A percentile compares a stretch with the other conserved stretches of the same genome.
These are phyloP conservation scores for Hymenoscyphus fructigenus DNA, from an alignment of 2,329 filamentous ascomycete species.

Conservation along the genomic window DNA sequence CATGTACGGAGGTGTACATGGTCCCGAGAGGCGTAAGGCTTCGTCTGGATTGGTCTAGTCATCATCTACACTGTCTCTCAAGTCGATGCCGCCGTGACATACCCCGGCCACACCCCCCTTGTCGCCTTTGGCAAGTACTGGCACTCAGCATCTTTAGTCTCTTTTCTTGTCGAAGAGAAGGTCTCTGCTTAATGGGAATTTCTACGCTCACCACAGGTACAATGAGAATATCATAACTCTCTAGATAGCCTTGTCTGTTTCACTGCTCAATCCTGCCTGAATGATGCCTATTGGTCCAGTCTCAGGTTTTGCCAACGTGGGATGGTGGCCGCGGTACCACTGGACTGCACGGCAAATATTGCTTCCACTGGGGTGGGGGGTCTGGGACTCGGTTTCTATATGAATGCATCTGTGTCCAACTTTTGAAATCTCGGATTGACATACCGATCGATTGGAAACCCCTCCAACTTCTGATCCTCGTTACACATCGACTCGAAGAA, in stretches of 20 bases:
- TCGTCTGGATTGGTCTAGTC: slow-evolving; percentile 24
- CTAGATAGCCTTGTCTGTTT: slow-evolving; percentile 31
- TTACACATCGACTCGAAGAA: slow-evolving; percentile 20
- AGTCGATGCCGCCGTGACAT: slow-evolving; percentile 27
- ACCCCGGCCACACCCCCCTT: slow-evolving; percentile 29
- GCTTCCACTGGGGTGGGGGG: slow-evolving; percentile 27
- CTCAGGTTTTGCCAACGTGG: slow-evolving; percentile 26
- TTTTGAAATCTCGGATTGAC: slow-evolving; percentile 25
- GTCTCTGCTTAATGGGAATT: slow-evolving; percentile 13
- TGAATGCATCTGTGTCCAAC: slow-evolving; percentile 27
- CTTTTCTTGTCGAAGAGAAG: background rate
- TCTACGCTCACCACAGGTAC: slow-evolving; percentile 12
- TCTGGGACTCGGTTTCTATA: slow-evolving; percentile 29
- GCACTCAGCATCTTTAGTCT: slow-evolving; percentile 29
- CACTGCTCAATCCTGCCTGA: slow-evolving; percentile 26
- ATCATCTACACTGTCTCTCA: slow-evolving; percentile 32
- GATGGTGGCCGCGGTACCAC: slow-evolving; percentile 24
- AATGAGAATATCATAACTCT: slow-evolving; percentile 21
- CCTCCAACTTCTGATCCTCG: slow-evolving; percentile 20
- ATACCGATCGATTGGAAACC: slow-evolving; percentile 27
- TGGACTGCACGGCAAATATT: slow-evolving; percentile 24
- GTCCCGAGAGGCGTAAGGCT: slow-evolving; percentile 22
- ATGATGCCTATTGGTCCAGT: slow-evolving; percentile 31
- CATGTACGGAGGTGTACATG: slow-evolving; percentile 20
- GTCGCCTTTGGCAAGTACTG: slow-evolving; percentile 30